Base-by-base conservation (phyloP, 768 basidiomycete species). In the Lyophyllum shimeji region DNA sequence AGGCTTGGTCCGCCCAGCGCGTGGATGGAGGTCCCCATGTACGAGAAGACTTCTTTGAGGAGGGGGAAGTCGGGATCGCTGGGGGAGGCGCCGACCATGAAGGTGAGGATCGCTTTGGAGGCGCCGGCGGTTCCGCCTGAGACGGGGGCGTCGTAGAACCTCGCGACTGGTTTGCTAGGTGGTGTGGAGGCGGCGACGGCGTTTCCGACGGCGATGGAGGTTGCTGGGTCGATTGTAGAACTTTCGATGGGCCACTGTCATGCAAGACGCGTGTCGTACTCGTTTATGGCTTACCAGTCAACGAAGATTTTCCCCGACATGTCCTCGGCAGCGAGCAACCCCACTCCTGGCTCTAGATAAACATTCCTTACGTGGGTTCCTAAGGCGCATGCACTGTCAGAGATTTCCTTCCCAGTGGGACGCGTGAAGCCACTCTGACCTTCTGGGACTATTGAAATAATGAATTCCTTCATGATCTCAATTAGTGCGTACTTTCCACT, bases 371-470 rank as follows among this genome's bases (percentile, higher is more conserved):
- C 75, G 56, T 78, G 74, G 6, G 62, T 60, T 24, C 75, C 75
- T 78, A 50, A 23, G 18, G 18, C 5, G 39, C 39, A 37, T 13
- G 3, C 39, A 18, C 15, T 18, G 27, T 25, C 7, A 27, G 34
- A 13, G 34, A 6, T 37, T 13, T 37, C 12, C 34, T 5, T 17
- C 11, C 12, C 7, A 8, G 12, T 37, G 12, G 3, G 15, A 17
- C 7, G 15, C 15, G 29, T 29, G 29, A 29, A 17, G 18, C 31
- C 7, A 40, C 17, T 15, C 47, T 27, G 29, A 65, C 76, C 74
- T 69, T 76, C 76, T 11, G 76, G 76, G 12, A 78, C 76, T 52
- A 76, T 75, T 0, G 73, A 71, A 39, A 76, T 67, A 23, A 76
- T 63, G 40, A 69, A 75, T 15, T 74, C 71, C 76, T 78, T 56